These are phyloP conservation scores for Suhomyces vadensis DNA, from an alignment of 805 yeast genomes.

Conservation along the genomic window DNA sequence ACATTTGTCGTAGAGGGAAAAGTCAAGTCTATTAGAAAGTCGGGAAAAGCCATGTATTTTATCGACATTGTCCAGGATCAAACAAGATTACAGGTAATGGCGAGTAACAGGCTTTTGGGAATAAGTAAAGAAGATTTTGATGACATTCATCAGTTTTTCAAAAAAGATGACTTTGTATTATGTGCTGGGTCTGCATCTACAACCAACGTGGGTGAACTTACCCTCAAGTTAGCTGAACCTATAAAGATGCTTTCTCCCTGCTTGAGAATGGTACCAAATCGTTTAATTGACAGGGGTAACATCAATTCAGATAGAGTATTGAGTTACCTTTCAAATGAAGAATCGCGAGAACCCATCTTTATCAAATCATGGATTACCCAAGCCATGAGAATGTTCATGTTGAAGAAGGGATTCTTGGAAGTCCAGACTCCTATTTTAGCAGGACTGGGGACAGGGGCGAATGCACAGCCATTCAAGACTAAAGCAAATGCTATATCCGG, in stretches of 20 bases:
- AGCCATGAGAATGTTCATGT: conserved; percentile 58
- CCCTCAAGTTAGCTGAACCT: conserved; percentile 58
- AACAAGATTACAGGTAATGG: conserved; percentile 58
- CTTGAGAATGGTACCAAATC: conserved; percentile 65
- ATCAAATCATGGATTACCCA: conserved; percentile 58
- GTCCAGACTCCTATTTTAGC: conserved; percentile 88
- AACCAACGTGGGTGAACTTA: conserved; percentile 77
- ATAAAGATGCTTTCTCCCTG: conserved; percentile 65
- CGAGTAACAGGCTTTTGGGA: conserved; percentile 51
- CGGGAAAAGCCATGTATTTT: conserved; percentile 71
- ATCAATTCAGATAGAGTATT: conserved; percentile 69
- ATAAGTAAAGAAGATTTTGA: conserved; percentile 45
- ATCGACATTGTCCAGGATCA: conserved; percentile 68
- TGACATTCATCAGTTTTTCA: conserved; percentile 42
- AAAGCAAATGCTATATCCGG: conserved; percentile 34
- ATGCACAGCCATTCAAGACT: conserved; percentile 84
- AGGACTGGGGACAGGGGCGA: conserved; percentile 80
- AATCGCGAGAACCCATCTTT: conserved; percentile 46
- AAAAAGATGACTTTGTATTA: conserved; percentile 72
- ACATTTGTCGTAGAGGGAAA: conserved; percentile 50
- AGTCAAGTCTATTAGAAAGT: conserved; percentile 54
- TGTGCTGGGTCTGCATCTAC: conserved; percentile 71
- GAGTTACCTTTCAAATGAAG: conserved; percentile 64
- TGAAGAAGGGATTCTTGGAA: conserved; percentile 61
- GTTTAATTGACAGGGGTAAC: conserved; percentile 53